Conservation (phyloP, 768 basidiomycete species). For the Mycena polygramma region DNA sequence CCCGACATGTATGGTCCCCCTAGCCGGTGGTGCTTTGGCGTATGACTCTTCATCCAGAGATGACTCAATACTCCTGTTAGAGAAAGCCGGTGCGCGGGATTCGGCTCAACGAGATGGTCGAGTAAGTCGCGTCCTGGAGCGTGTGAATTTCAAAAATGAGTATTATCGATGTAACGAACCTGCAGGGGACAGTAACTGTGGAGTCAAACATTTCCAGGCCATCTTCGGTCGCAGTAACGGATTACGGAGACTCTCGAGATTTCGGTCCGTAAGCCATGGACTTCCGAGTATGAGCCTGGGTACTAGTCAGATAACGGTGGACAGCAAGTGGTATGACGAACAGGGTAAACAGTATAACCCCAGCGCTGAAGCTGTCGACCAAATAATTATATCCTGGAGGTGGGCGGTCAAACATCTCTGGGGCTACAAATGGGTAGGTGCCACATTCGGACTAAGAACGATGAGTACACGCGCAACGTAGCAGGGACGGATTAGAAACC, state of each 20-base stretch:
- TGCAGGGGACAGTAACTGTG: constrained; percentile 7
- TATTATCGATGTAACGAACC: constrained; percentile 9
- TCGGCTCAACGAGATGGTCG: constrained; percentile 10
- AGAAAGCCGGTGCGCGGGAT: constrained; percentile 25
- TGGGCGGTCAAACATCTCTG: constrained; percentile 15
- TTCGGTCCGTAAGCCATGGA: background rate
- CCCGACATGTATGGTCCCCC: background rate
- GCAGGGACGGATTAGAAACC: background rate
- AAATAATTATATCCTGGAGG: constrained; percentile 22
- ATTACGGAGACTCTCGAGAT: background rate
- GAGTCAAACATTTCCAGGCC: constrained; percentile 8
- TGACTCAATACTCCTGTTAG: constrained; percentile 25
- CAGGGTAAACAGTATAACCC: constrained; percentile 33
- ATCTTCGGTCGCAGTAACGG: constrained; percentile 10
- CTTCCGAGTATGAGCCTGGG: constrained; percentile 19
- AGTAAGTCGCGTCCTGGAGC: constrained; percentile 23
- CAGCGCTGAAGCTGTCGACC: constrained; percentile 30
- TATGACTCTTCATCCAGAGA: constrained; percentile 23
- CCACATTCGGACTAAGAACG: constrained; percentile 9
- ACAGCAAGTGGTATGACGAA: background rate
- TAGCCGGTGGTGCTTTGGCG: constrained; percentile 12
- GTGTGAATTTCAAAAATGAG: background rate
- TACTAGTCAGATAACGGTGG: background rate
- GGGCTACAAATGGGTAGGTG: constrained; percentile 22
- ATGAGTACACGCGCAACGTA: background rate